A percentile compares a stretch with the other conserved stretches of the same genome.
Conservation (phyloP, 768 basidiomycete species). For the Hygrocybe coccinea region DNA sequence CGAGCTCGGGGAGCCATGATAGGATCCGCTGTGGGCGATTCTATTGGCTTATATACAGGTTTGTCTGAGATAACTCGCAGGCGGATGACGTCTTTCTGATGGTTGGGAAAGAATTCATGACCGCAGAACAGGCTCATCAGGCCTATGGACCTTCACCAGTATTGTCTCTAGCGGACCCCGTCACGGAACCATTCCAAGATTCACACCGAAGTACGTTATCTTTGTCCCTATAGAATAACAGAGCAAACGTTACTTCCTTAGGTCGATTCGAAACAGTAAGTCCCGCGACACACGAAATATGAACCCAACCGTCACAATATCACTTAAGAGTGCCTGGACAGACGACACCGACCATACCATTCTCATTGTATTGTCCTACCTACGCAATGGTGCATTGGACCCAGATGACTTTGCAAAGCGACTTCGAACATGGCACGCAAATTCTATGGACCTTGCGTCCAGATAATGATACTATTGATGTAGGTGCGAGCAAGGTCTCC, state of each 20-base stretch:
- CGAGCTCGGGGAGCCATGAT: constrained; percentile 18
- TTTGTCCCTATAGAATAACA: background rate
- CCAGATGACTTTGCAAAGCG: constrained; percentile 16
- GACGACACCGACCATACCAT: constrained; percentile 21
- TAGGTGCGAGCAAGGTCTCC: constrained; percentile 18
- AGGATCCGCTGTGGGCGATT: constrained; percentile 19
- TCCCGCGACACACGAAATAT: too few species aligned
- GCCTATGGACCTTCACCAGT: constrained; percentile 10
- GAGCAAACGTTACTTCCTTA: background rate
- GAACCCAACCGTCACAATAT: background rate
- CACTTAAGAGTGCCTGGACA: constrained; percentile 20
- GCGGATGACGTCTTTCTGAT: background rate
- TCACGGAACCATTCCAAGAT: constrained; percentile 15
- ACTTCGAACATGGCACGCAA: constrained; percentile 15
- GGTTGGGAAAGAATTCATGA: constrained; percentile 16
- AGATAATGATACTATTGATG: background rate
- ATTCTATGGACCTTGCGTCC: background rate
- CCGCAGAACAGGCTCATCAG: constrained; percentile 11
- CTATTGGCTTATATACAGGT: constrained; percentile 21
- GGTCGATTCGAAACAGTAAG: background rate
- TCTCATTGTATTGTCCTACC: constrained; percentile 17
- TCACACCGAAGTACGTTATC: constrained; percentile 18
- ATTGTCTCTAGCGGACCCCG: constrained; percentile 14
- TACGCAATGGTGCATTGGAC: constrained; percentile 14
- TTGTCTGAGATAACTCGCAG: background rate